Evolutionary conservation across 2,329 filamentous ascomycete genomes (phyloP), one percentile per base, ranked within the genome.

Genomic region (Zopfia rhizophila): DNA sequence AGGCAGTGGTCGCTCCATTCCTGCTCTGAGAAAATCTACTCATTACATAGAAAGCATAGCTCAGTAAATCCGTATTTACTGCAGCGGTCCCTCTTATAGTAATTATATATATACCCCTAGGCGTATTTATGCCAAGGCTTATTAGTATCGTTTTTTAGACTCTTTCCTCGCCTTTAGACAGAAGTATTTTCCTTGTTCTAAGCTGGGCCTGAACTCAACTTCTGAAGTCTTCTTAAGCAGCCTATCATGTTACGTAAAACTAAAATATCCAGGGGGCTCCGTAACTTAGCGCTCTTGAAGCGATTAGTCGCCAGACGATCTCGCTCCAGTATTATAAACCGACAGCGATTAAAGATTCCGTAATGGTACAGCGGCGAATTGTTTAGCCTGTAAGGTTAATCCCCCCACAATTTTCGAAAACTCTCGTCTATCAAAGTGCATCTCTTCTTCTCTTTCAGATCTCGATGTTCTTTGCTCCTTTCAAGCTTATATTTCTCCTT

Each of bases 91-190:
- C 37, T 44, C 38, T 59, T 55, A 29, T 51, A 44, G 42, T 36
- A 60, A 24, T 25, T 45, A 29, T 60, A 55, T 45, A 56, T 57
- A 43, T 60, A 29, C 45, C 44, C 46, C 53, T 28, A 60, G 29
- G 45, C 23, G 16, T 48, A 43, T 23, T 18, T 42, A 5, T 14
- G 30, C 16, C 25, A 38, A 37, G 25, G 36, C 27, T 32, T 29
- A 21, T 33, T 33, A 18, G n/a, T n/a, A n/a, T n/a, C n/a, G n/a
- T n/a, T n/a, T n/a, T n/a, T n/a, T n/a, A n/a, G n/a, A n/a, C n/a
- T n/a, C n/a, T n/a, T n/a, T n/a, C n/a, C n/a, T n/a, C n/a, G n/a
- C n/a, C n/a, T n/a, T n/a, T n/a, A n/a, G n/a, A n/a, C n/a, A n/a
- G n/a, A n/a, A n/a, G n/a, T n/a, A n/a, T n/a, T n/a, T n/a, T n/a